These are phyloP conservation scores for Cutaneotrichosporon dermatis DNA, from an alignment of 1,284 basidiomycete species.

Conservation along the genomic window DNA sequence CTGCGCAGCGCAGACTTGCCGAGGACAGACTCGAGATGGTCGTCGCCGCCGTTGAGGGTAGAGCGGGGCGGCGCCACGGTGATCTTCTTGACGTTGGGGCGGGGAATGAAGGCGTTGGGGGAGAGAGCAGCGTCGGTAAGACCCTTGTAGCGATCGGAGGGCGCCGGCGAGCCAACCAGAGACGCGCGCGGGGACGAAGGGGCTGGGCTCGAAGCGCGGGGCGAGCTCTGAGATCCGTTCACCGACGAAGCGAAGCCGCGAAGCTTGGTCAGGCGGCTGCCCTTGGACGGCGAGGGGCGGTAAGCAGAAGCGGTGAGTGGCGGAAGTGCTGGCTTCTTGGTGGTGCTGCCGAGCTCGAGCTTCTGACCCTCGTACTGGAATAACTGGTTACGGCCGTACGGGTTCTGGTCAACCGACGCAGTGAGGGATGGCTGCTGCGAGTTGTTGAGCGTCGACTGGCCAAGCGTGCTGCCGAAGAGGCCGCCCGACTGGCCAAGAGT, in stretches of 20 bases:
- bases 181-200: constrained; percentile 29
- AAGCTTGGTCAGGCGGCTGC: constrained; percentile 49
- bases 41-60: constrained; percentile 24
- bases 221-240: constrained; percentile 24
- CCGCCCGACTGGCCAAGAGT: constrained; percentile 27
- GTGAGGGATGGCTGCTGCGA: constrained; percentile 55
- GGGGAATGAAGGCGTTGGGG: constrained; percentile 60
- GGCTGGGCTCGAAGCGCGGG: constrained; percentile 34
- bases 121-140: constrained; percentile 55
- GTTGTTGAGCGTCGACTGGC: constrained; percentile 30
- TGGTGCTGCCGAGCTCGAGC: constrained; percentile 41
- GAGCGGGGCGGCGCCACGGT: constrained; percentile 65
- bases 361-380: constrained; percentile 49
- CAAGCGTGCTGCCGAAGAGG: constrained; percentile 29
- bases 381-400: constrained; percentile 72
- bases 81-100: constrained; percentile 90
- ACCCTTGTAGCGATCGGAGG: constrained; percentile 51
- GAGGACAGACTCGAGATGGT: constrained; percentile 44
- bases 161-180: constrained; percentile 33
- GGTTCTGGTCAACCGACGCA: constrained; percentile 79
- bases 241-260: constrained; percentile 52
- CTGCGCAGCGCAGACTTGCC: constrained; percentile 41
- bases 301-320: constrained; percentile 50
- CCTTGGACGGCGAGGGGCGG: constrained; percentile 45
- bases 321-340: constrained; percentile 51